Evolutionary conservation across 83 land plant species (phyloP), one percentile per base, ranked within the genome.

Genomic region (Thuja plicata): DNA sequence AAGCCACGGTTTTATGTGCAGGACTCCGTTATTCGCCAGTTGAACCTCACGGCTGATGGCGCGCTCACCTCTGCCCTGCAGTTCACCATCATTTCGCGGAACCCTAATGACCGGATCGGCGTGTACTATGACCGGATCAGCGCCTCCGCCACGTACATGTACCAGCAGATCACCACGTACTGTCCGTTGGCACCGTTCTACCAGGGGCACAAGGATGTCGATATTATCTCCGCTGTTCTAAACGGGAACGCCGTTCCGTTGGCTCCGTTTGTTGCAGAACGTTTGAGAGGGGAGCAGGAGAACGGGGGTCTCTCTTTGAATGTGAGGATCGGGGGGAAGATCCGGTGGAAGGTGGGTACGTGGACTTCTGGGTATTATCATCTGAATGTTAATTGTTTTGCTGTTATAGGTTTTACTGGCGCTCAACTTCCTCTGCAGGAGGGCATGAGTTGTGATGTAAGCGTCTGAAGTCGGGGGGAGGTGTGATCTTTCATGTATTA

Each of bases 111-210:
- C 57, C 3, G 3, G 57, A 54, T 46, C 91, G 91, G 93, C 40
- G 73, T 94, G 87, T 91, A 89, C 92, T 93, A 93, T 92, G 94
- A 94, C 92, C 16, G 81, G 48, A 87, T 94, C 77, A 86, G 88
- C 89, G 87, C 87, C 81, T 94, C 87, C 93, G 93, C 94, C 92
- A n/a, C 82, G 54, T 94, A 94, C 90, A 73, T 85, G 52, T 3
- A 21, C 89, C 94, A 93, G 90, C 93, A 93, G 89, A 88, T 94
- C 88, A 94, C 94, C 17, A 79, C 73, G 88, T 52, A 62, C 73
- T 83, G 85, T 40, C 24, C 0, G 41, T 12, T 93, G 77, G 91
- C 91, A 1, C 45, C 90, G 19, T 38, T 81, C 34, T 93, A 93
- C 87, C 94, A 93, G 50, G 92, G 92, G 81, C 91, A 91, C 91